Conservation (phyloP, 2,329 filamentous ascomycete species). For the Coleophoma eucalyptorum region DNA sequence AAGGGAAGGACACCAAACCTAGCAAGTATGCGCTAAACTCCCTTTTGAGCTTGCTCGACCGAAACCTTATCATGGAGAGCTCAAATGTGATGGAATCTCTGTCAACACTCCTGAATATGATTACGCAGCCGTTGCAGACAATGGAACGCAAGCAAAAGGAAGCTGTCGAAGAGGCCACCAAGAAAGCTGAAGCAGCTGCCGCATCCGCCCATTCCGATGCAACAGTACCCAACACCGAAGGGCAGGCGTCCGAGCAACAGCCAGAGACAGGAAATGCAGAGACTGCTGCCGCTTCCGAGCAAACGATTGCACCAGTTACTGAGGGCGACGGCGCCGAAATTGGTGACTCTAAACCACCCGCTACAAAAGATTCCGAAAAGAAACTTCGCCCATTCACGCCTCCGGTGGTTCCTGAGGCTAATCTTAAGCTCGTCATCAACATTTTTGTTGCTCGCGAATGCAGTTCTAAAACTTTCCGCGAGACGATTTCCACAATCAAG, state of each 20-base stretch:
- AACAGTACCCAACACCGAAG: slow-evolving; percentile 11
- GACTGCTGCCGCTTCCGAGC: slow-evolving; percentile 4
- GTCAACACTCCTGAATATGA: slow-evolving; percentile 79
- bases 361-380: slow-evolving; percentile 25
- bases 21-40: slow-evolving; percentile 91
- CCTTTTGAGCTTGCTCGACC: slow-evolving; percentile 80
- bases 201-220: slow-evolving; percentile 9
- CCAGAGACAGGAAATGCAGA: slow-evolving; percentile 2
- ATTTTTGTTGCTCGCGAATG: slow-evolving; percentile 96
- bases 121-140: slow-evolving; percentile 80
- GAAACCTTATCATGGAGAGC: slow-evolving; percentile 95
- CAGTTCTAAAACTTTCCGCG: slow-evolving; percentile 95
- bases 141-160: slow-evolving; percentile 83
- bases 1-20: slow-evolving; percentile 78
- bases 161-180: slow-evolving; percentile 46
- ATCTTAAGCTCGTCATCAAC: slow-evolving; percentile 90
- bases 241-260: no score
- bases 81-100: slow-evolving; percentile 95
- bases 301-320: slow-evolving; percentile 5
- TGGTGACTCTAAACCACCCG: slow-evolving; percentile 15
- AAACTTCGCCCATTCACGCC: slow-evolving; percentile 59
- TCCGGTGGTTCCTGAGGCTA: slow-evolving; percentile 82
- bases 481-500: slow-evolving; percentile 97
- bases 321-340: slow-evolving; percentile 15
- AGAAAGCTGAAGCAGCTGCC: slow-evolving; percentile 31